Evolutionary conservation across 306 rosid species (phyloP).

Genomic region (Delonix regia): DNA sequence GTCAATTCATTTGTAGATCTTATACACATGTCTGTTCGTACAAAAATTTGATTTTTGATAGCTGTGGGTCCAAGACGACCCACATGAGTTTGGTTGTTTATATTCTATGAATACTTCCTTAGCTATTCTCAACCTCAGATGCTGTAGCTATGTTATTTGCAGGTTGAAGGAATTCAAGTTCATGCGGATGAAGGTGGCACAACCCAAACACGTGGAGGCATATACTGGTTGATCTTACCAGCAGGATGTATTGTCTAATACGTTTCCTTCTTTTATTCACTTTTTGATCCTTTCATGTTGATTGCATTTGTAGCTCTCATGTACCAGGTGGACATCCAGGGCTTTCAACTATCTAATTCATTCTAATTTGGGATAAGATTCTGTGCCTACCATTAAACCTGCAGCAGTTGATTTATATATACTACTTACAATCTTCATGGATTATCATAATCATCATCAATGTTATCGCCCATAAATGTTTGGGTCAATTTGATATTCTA

Average conservation of each 20-base stretch:
- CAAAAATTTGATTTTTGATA: not conserved
- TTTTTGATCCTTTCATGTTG: not conserved
- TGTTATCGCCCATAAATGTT: constrained; percentile 2
- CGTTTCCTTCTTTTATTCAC: not conserved
- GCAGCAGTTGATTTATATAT: not conserved
- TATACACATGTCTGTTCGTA: not conserved
- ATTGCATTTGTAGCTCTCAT: constrained; percentile 7
- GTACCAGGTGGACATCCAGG: not conserved
- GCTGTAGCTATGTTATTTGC: constrained; percentile 25
- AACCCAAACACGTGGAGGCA: constrained; percentile 80
- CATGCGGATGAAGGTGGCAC: constrained; percentile 71
- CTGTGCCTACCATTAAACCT: constrained; percentile 1
- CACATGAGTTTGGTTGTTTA: not conserved
- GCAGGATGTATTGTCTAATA: constrained; percentile 64
- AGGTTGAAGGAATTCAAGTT: constrained; percentile 83
- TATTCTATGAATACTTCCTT: not conserved
- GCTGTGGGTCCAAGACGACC: not conserved
- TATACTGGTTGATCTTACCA: constrained; percentile 66
- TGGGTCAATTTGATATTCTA: constrained; percentile 2
- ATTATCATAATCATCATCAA: not conserved
- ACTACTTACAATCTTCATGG: not conserved
- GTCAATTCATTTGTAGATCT: constrained; percentile 6
- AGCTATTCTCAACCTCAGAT: not conserved
- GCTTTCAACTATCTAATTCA: not conserved
- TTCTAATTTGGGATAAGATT: not conserved